Base-by-base conservation (phyloP, 2,329 filamentous ascomycete genomes). In the Trichoderma sp. region DNA sequence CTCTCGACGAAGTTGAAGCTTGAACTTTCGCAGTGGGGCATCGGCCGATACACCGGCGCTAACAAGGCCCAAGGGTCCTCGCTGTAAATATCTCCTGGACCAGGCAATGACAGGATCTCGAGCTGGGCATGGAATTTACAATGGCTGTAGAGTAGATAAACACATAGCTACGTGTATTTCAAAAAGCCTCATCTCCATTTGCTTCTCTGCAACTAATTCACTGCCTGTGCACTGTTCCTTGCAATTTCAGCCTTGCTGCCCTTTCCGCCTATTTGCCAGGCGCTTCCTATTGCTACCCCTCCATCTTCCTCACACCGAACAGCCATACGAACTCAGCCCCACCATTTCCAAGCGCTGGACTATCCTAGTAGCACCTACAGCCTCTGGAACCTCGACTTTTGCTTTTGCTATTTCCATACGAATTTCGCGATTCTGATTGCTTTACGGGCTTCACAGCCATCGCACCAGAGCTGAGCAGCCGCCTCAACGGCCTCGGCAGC, bases 401-500 rank as follows among this genome's bases (percentile, higher is more conserved):
- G n/a, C 14, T 18, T 32, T 39, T n/a, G 60, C 52, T 64, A 21
- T 0, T 39, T 52, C 24, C 64, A 66, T n/a, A 30, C 34, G 18
- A 59, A 11, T 32, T 30, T 39, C 32, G 37, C 34, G 54, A 30
- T 43, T 24, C 32, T 30, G 32, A n/a, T 39, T 26, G 18, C 24
- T 8, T 11, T 43, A 10, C 49, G 24, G 34, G 11, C 43, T 21
- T 43, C 43, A 6, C 39, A 30, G 26, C 43, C 59, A 18, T 16
- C 52, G 46, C 26, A 65, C 18, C 24, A 18, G 24, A 21, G 55
- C 32, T 54, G 39, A 55, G 39, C 63, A 49, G 56, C 59, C 56
- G 52, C 51, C 51, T 64, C 69, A 73, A 73, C 70, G 59, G 68
- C 68, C 39, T 54, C 54, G 43, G 60, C 54, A 64, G 39, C 68